Conservation (phyloP, 148 eudicot species). For the Arctostaphylos glauca region DNA sequence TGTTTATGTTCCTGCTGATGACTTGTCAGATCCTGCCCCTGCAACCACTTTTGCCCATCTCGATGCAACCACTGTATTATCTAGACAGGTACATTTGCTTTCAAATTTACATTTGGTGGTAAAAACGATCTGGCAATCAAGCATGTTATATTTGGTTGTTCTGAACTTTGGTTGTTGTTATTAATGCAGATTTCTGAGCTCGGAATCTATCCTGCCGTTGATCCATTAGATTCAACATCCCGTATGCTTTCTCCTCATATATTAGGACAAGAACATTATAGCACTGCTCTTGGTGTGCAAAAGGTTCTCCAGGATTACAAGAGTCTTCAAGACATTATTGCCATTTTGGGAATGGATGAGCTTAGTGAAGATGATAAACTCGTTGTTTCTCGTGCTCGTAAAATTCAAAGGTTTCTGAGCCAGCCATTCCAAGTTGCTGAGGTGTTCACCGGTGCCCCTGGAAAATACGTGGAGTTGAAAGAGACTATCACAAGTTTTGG, state of each 20-base stretch:
- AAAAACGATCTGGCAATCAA: neutral
- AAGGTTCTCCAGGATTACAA: conserved; percentile 66
- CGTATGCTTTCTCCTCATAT: conserved; percentile 70
- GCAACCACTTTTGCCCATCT: conserved; percentile 29
- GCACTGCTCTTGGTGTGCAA: conserved; percentile 58
- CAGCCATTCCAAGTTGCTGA: conserved; percentile 77
- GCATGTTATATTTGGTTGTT: neutral
- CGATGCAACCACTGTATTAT: conserved; percentile 24
- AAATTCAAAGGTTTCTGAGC: conserved; percentile 58
- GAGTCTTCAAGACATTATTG: conserved; percentile 65
- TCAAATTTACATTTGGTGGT: neutral
- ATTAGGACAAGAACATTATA: conserved; percentile 60
- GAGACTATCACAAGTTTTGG: conserved; percentile 54
- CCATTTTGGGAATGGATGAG: conserved; percentile 77
- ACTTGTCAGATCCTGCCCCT: conserved; percentile 30
- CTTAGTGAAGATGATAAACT: conserved; percentile 68
- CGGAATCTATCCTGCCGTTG: conserved; percentile 64
- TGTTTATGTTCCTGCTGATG: conserved; percentile 32
- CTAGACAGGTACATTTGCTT: conserved; percentile 39
- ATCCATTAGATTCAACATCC: conserved; percentile 61
- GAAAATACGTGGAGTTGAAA: conserved; percentile 61
- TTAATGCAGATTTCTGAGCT: conserved; percentile 49
- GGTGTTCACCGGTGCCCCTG: conserved; percentile 64
- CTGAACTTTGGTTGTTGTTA: neutral
- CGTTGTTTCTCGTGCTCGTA: conserved; percentile 66